Percentiles rank a stretch among this genome's conserved stretches.
These are phyloP conservation scores for Lentinus polychrous DNA, from an alignment of 1,284 basidiomycete genomes.

Conservation along the genomic window DNA sequence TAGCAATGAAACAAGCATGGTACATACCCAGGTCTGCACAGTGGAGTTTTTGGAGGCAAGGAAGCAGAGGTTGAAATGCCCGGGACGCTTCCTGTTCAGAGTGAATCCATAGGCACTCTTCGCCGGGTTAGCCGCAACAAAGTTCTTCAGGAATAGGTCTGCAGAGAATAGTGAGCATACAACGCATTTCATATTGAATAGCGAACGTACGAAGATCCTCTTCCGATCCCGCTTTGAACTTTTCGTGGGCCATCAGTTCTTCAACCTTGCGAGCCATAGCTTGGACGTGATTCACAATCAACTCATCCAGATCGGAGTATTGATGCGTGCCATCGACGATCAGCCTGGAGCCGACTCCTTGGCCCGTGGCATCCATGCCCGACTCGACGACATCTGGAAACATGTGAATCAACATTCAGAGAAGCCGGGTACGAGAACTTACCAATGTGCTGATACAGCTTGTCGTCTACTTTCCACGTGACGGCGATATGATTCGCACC, in stretches of 20 bases:
- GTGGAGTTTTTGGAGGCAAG: conserved; percentile 85
- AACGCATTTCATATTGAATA: background rate
- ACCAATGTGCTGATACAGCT: conserved; percentile 97
- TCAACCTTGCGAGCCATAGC: conserved; percentile 93
- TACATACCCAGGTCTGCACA: conserved; percentile 85
- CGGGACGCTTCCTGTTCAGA: conserved; percentile 84
- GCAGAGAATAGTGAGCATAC: conserved; percentile 9
- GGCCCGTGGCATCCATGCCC: conserved; percentile 65
- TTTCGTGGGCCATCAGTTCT: conserved; percentile 93
- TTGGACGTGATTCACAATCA: conserved; percentile 96
- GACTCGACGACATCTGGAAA: conserved; percentile 83
- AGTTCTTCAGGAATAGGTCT: conserved; percentile 90
- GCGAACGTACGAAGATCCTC: conserved; percentile 78
- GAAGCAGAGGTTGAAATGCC: conserved; percentile 93
- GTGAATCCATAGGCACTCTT: conserved; percentile 96
- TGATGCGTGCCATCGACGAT: conserved; percentile 78
- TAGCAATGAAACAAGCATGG: conserved; percentile 27
- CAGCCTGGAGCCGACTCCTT: conserved; percentile 66
- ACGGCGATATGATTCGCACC: conserved; percentile 92
- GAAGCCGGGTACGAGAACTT: conserved; percentile 9
- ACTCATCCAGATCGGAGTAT: conserved; percentile 94
- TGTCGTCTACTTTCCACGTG: conserved; percentile 99
- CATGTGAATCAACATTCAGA: background rate
- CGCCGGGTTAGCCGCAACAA: conserved; percentile 87
- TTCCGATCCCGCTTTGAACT: conserved; percentile 86